Base-by-base conservation (phyloP, 768 basidiomycete genomes). In the Suillus sp. region DNA sequence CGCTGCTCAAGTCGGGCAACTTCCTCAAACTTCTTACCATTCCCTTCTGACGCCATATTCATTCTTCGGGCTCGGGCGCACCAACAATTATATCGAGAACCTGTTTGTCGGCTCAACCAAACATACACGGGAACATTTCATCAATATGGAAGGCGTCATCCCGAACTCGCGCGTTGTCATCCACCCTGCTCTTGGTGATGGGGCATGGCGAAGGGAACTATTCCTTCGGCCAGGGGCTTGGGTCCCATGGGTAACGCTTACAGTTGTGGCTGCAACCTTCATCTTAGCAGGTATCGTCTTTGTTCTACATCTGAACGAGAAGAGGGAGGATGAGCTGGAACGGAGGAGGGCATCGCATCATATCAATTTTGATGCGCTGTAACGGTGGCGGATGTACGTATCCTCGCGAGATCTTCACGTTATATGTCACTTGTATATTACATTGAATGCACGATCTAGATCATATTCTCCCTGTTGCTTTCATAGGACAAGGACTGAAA, bases 31-130 rank as follows among this genome's bases (percentile, higher is more conserved):
- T 3, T 86, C 92, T 0, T 99, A 99, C 75, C 92, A 96, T 60
- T 83, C 96, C 16, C 83, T 99, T 11, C 86, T 90, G 61, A 89
- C 93, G 1, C 97, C 97, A 1, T 99, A 98, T 71, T 86, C 95
- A 1, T 97, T 95, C 83, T 93, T 99, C 71, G 96, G 97, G 1
- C 87, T 99, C 9, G 97, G 96, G 0, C 87, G 97, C 47, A 99
- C 96, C 18, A 99, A 99, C 77, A 99, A 99, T 74, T 99, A 99
- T 77, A 95, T 99, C 70, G 97, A 99, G 82, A 98, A 98, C 74
- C 83, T 99, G 2, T 97, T 97, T 73, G 92, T 99, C 22, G 97
- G 97, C 18, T 90, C 94, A 4, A 96, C 95, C 7, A 83, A 92
- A 35, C 88, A 93, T 64, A 74, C 81, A 0, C 72, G 80, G 40